Percentiles rank a stretch among this genome's conserved stretches.
phyloP scores from a whole-genome alignment of 1,284 basidiomycete species.

The Ustilago nuda region DNA sequence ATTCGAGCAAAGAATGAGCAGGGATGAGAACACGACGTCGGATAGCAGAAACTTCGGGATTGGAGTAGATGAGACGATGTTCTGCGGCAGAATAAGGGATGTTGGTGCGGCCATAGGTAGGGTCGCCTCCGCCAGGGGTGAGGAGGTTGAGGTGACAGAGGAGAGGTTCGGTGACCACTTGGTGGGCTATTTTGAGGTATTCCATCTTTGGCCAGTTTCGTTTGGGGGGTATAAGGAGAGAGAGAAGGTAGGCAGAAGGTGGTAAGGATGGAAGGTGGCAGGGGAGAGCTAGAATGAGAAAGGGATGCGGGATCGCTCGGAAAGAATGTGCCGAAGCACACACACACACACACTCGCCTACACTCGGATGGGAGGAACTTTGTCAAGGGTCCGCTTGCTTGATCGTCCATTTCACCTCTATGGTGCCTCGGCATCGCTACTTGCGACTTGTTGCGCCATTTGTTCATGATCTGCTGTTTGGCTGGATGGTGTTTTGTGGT shows the following conservation, averaged over 20 bases:
- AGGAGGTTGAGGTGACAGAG: constrained; percentile 56
- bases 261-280: neutral
- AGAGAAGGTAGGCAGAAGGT: neutral
- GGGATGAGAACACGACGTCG: constrained; percentile 54
- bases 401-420: no score
- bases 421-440: no score
- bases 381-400: neutral
- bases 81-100: constrained; percentile 58
- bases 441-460: no score
- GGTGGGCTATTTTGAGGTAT: constrained; percentile 45
- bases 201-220: constrained; percentile 26
- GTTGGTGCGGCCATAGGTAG: constrained; percentile 60
- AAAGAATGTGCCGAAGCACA: constrained; percentile 1
- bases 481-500: neutral
- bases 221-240: neutral
- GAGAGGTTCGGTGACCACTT: constrained; percentile 61
- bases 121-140: constrained; percentile 58
- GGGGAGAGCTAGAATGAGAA: neutral
- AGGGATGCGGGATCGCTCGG: constrained; percentile 3
- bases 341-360: constrained; percentile 1
- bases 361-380: neutral
- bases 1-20: constrained; percentile 43
- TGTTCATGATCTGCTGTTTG: no score
- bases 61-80: constrained; percentile 61
- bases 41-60: constrained; percentile 56